Evolutionary conservation across 805 yeast genomes (phyloP), one percentile per base, ranked within the genome.

Genomic region (Saccharomycopsis oosterbeekiorum): DNA sequence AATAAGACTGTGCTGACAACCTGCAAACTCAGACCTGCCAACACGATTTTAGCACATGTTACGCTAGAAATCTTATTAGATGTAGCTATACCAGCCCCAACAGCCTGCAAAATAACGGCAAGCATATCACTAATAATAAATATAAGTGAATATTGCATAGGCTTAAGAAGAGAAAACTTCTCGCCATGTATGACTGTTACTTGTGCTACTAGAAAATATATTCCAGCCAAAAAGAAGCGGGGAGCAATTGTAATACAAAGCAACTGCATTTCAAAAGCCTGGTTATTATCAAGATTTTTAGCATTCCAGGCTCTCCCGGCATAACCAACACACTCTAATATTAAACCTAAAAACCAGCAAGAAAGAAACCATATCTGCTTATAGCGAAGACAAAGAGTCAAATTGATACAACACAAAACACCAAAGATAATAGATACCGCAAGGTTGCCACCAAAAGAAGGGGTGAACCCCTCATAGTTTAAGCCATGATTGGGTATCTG

Each of bases 221-320:
- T 76, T 1, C 93, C 96, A 2, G 88, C 96, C 88, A 88, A 85
- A 55, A 87, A 75, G 70, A 89, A 86, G 21, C 89, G 89, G 0
- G 97, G 97, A 0, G 89, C 92, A 55, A 89, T 71, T 0, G 92
- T 88, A 60, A 88, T 73, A 67, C 85, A 77, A 60, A 84, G 79
- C 64, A 86, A 79, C 70, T 90, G 96, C 67, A 85, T 72, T 54
- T 86, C 68, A 68, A 77, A 89, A 34, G 76, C 74, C 57, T 76
- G 70, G 51, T 72, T 64, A 43, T 73, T 68, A n/a, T 64, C 41
- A 17, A 24, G 55, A 65, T 80, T 69, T 54, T 69, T 64, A 19
- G 78, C 75, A 1, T 84, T 76, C 60, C 80, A 65, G 1, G 78
- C 68, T 58, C 96, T 74, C 2, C 84, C 89, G 11, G 79, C 70